Percentiles rank a stretch among this genome's conserved stretches.
Evolutionary conservation across 1,284 basidiomycete genomes (phyloP).

Genomic region (Tilletia indica): DNA sequence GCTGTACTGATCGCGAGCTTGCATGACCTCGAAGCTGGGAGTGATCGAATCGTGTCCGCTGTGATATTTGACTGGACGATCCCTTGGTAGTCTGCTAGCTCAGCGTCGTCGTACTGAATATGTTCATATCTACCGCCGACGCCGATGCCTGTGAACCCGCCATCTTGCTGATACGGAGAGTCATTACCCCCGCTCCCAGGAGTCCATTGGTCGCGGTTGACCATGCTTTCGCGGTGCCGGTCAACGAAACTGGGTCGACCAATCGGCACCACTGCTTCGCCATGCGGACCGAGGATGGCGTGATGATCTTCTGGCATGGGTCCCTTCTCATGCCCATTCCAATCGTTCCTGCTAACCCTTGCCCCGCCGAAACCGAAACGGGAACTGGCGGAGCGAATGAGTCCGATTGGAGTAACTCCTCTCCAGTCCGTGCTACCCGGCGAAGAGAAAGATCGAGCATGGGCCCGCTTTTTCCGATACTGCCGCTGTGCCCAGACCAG

Average conservation of each 20-base stretch:
- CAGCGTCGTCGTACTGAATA: background rate
- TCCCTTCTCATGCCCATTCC: background rate
- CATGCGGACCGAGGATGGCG: background rate
- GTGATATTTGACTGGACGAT: background rate
- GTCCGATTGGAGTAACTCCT: conserved; percentile 1
- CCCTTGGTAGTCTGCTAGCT: background rate
- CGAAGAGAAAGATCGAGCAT: background rate
- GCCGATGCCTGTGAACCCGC: background rate
- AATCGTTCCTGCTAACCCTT: background rate
- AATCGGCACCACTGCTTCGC: background rate
- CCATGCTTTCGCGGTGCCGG: background rate
- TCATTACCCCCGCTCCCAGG: too few relatives aligned
- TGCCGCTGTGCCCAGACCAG: background rate
- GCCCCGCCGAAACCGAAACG: background rate
- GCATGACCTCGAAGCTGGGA: conserved; percentile 10
- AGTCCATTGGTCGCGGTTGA: too few relatives aligned
- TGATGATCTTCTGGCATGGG: background rate
- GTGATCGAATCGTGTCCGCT: background rate
- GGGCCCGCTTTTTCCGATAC: background rate
- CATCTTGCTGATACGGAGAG: background rate
- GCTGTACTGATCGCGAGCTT: background rate
- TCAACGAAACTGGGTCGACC: conserved; percentile 5
- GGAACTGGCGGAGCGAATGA: background rate
- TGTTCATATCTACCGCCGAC: background rate
- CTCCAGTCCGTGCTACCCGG: background rate